These are phyloP conservation scores for Primulina tabacum DNA, from an alignment of 257 asterid species.

Conservation along the genomic window DNA sequence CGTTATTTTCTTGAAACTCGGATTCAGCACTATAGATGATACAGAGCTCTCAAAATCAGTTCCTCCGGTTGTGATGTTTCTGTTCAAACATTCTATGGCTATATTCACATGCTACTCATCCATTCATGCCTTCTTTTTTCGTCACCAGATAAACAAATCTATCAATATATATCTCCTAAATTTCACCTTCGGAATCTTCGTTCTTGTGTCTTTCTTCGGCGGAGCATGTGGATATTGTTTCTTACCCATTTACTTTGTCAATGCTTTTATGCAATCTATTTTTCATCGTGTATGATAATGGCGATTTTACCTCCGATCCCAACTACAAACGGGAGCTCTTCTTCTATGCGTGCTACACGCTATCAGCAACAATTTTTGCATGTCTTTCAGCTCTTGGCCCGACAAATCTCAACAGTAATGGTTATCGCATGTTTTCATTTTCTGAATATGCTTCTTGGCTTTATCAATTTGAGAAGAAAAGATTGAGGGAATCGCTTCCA, in stretches of 20 bases:
- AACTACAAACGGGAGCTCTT: no score
- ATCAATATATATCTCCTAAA: background rate
- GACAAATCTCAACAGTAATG: no score
- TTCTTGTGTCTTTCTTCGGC: background rate
- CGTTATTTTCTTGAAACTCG: constrained; percentile 13
- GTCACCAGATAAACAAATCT: background rate
- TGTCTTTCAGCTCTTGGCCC: no score
- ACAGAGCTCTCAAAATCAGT: constrained; percentile 5
- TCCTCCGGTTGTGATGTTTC: constrained; percentile 1
- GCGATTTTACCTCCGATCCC: background rate
- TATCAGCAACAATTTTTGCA: no score
- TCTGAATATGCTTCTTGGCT: no score
- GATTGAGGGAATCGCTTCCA: no score
- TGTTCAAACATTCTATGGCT: constrained; percentile 12
- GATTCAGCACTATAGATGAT: constrained; percentile 2
- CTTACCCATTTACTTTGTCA: background rate
- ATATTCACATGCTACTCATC: constrained; percentile 6
- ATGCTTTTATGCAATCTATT: background rate
- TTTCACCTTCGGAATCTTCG: background rate
- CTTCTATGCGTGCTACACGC: no score
- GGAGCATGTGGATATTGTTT: background rate
- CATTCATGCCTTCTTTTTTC: background rate
- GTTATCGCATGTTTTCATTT: no score
- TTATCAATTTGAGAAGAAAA: no score
- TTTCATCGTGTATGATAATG: background rate